Conservation (phyloP, 140 eudicot species). For the Oenanthe javanica region DNA sequence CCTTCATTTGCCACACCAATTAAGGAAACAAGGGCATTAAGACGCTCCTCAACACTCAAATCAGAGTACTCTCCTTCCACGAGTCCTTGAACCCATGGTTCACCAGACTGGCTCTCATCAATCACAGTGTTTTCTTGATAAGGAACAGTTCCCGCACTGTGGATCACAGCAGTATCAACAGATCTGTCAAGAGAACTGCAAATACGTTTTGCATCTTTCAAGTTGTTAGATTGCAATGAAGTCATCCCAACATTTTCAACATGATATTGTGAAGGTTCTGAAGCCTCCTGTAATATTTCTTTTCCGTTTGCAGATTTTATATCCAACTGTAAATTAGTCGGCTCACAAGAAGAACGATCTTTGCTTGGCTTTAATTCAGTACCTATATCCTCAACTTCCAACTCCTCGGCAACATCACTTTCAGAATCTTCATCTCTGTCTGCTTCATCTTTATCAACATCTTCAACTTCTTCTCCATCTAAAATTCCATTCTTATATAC, state of each 20-base stretch:
- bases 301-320: slow-evolving; percentile 10
- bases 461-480: slow-evolving; percentile 69
- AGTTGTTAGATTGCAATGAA: slow-evolving; percentile 21
- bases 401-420: slow-evolving; percentile 69
- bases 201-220: slow-evolving; percentile 19
- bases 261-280: slow-evolving; percentile 16
- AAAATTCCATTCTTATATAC: slow-evolving; percentile 49
- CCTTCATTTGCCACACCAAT: slow-evolving; percentile 84
- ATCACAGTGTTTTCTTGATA: slow-evolving; percentile 38
- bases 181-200: slow-evolving; percentile 28
- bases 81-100: slow-evolving; percentile 89
- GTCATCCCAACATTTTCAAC: slow-evolving; percentile 8
- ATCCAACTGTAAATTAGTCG: slow-evolving; percentile 3
- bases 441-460: slow-evolving; percentile 67
- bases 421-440: slow-evolving; percentile 76
- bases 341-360: slow-evolving; percentile 18
- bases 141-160: slow-evolving; percentile 14
- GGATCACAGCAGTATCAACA: slow-evolving; percentile 23
- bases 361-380: slow-evolving; percentile 20
- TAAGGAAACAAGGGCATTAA: slow-evolving; percentile 73
- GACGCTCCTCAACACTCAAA: slow-evolving; percentile 78
- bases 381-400: slow-evolving; percentile 58
- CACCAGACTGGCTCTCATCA: slow-evolving; percentile 64
- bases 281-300: slow-evolving; percentile 4
- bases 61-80: slow-evolving; percentile 73